Evolutionary conservation across 495 filamentous ascomycete species (phyloP).

Genomic region (Trypethelium eluteriae): DNA sequence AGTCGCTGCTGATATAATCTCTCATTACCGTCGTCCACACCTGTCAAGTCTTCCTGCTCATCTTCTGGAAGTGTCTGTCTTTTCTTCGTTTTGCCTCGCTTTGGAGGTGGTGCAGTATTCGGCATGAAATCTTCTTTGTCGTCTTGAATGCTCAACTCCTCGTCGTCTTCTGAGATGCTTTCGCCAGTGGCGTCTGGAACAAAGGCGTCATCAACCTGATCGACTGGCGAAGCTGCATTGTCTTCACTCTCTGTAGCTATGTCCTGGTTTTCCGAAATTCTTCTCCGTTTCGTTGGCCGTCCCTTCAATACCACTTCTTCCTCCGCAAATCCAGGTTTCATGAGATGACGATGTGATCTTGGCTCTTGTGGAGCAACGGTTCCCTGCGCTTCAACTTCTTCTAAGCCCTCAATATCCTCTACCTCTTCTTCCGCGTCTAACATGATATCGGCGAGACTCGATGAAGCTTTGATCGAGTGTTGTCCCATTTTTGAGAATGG

Average conservation of each 20-base stretch:
- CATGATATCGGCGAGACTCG: conserved; percentile 53
- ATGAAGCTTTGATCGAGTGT: conserved; percentile 27
- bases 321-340: conserved; percentile 67
- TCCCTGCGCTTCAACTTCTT: conserved; percentile 26
- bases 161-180: conserved; percentile 27
- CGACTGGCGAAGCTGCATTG: neutral
- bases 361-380: conserved; percentile 28
- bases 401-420: conserved; percentile 49
- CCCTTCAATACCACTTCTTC: conserved; percentile 31
- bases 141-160: conserved; percentile 38
- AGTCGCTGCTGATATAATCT: conserved; percentile 70
- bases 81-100: conserved; percentile 30
- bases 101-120: conserved; percentile 31
- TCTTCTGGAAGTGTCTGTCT: conserved; percentile 28
- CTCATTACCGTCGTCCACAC: conserved; percentile 89
- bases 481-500: conserved; percentile 68
- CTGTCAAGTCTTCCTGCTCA: conserved; percentile 59
- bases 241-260: conserved; percentile 25
- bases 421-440: conserved; percentile 66
- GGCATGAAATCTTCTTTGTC: conserved; percentile 41
- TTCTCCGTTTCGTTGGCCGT: conserved; percentile 38
- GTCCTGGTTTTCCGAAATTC: conserved; percentile 28
- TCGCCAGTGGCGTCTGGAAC: conserved; percentile 15
- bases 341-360: conserved; percentile 71
- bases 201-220: conserved; percentile 3